Evolutionary conservation across 176 grass and related monocot genomes (phyloP).

Genomic region (Avena sativa): DNA sequence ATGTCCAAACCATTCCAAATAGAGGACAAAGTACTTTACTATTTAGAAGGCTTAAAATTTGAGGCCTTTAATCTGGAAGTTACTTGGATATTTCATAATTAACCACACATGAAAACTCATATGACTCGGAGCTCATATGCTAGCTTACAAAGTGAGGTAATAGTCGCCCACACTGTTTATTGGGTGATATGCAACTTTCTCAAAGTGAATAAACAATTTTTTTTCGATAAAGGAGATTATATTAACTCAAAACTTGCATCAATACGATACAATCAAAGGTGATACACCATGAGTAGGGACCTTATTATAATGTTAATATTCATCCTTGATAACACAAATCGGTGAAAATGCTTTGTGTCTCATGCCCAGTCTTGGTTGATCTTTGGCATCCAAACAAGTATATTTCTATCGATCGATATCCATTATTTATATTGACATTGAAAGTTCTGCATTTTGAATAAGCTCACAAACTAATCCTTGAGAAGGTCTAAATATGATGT

Average conservation of each 20-base stretch:
- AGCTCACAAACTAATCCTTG: not conserved
- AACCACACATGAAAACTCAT: not conserved
- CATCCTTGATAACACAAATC: not conserved
- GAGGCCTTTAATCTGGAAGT: not conserved
- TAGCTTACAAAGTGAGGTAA: not conserved
- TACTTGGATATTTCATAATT: not conserved
- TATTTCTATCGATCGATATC: not conserved
- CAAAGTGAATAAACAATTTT: not conserved
- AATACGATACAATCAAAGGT: no score
- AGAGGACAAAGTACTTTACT: not conserved
- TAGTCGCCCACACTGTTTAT: not conserved
- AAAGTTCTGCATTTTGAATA: not conserved
- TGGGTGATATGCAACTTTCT: not conserved
- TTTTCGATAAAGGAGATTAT: no score
- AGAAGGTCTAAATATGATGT: not conserved
- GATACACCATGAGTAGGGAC: not conserved
- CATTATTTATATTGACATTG: not conserved
- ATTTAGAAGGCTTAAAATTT: not conserved
- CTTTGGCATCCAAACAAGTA: not conserved
- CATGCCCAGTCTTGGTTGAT: not conserved
- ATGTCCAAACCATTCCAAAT: not conserved
- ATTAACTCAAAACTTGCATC: no score
- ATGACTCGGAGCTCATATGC: not conserved
- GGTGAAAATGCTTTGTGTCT: not conserved
- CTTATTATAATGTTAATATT: not conserved